Base-by-base conservation (phyloP, 306 rosid species). In the Erythrophleum fordii region DNA sequence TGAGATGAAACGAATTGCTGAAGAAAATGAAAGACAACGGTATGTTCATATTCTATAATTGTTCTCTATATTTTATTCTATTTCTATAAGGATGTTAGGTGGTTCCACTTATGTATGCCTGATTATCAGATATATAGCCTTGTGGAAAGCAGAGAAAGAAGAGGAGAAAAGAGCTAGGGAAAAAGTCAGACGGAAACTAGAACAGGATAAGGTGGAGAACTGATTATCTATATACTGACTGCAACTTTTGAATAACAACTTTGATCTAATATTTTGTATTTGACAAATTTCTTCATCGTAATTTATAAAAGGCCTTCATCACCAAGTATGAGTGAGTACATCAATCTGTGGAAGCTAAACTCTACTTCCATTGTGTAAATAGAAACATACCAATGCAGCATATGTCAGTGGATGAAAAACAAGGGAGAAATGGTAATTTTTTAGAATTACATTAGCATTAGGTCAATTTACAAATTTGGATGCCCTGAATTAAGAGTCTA, bases 81-180 rank as follows among this genome's bases (percentile, higher is more conserved):
- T 51, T 56, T 11, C 18, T 5, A 34, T 55, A 18, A 39, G 3
- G 28, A 66, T 66, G 61, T 26, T 44, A 31, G 71, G 55, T 73
- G 65, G 11, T 85, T 60, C 22, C 72, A 79, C 16, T 76, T 72
- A 11, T 34, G 6, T 17, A 18, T 17, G 6, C 22, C 60, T 7
- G 60, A 48, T 75, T 73, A 45, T 83, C 91, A 92, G 98, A 53
- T 5, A 82, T 69, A 56, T 87, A 58, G 48, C 87, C 26, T 81
- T 81, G 23, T 70, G 53, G 77, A 86, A 91, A 85, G 86, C 87
- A 35, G 97, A 91, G 89, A 91, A 86, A 78, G 86, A 88, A 79
- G 98, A 92, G 74, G 92, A 90, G 87, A 88, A 86, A 83, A 89
- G 85, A 82, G 97, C 97, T 68, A 87, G 92, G 77, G 87, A 83